phyloP scores from a whole-genome alignment of 805 yeast species.

The Ogataea allantospora region DNA sequence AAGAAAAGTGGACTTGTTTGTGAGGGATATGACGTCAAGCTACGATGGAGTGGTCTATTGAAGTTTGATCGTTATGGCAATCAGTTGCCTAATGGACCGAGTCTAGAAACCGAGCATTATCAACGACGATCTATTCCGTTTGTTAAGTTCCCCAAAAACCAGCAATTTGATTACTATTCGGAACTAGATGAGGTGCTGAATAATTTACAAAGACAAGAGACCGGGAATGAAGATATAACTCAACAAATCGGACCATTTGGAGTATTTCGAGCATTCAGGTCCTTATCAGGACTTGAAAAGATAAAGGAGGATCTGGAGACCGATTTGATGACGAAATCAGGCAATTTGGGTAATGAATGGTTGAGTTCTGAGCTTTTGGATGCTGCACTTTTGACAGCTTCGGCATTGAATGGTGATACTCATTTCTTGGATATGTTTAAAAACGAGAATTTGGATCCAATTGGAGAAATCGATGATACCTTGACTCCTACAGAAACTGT shows the following conservation, averaged over 20 bases:
- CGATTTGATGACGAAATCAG: background rate
- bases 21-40: constrained; percentile 79
- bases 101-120: constrained; percentile 48
- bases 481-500: constrained; percentile 24
- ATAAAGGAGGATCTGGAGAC: constrained; percentile 13
- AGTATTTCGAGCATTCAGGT: constrained; percentile 54
- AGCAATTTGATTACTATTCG: constrained; percentile 66
- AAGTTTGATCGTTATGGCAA: constrained; percentile 47
- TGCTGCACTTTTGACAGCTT: constrained; percentile 71
- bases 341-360: constrained; percentile 55
- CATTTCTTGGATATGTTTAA: constrained; percentile 56
- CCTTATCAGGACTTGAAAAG: background rate
- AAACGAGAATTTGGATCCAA: constrained; percentile 20
- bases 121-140: constrained; percentile 72
- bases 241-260: constrained; percentile 72
- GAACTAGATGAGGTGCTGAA: constrained; percentile 76
- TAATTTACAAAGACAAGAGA: constrained; percentile 47
- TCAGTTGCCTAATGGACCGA: constrained; percentile 34
- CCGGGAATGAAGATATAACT: constrained; percentile 37
- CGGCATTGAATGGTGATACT: constrained; percentile 62
- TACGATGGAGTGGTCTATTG: constrained; percentile 71
- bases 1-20: constrained; percentile 63
- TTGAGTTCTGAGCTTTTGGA: constrained; percentile 67
- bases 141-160: constrained; percentile 64
- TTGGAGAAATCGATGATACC: constrained; percentile 7